phyloP scores from a whole-genome alignment of 306 rosid genomes.

The Crotalaria pallida region DNA sequence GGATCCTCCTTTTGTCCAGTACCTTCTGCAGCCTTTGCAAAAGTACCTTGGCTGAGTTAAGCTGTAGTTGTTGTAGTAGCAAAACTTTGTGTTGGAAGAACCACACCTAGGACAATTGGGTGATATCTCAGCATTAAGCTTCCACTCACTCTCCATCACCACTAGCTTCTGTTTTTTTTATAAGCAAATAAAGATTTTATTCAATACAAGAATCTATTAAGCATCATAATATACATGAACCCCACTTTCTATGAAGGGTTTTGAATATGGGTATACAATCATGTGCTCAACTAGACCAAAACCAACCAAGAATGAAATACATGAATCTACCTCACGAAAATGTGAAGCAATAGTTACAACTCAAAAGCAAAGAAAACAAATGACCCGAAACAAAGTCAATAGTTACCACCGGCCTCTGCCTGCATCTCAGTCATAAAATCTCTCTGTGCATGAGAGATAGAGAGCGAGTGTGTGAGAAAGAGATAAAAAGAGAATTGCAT shows the following conservation, averaged over 20 bases:
- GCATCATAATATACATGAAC: too few species aligned
- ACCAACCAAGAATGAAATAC: too few species aligned
- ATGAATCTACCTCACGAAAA: too few species aligned
- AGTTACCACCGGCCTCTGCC: conserved; percentile 16
- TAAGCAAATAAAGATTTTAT: too few species aligned
- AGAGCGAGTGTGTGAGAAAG: background rate
- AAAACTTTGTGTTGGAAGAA: conserved; percentile 72
- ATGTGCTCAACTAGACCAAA: too few species aligned
- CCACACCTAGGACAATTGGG: conserved; percentile 80
- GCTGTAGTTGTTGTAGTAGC: conserved; percentile 86
- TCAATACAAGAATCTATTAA: too few species aligned
- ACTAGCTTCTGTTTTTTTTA: too few species aligned
- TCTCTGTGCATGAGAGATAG: background rate
- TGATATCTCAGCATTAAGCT: conserved; percentile 50
- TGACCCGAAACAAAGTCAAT: too few species aligned
- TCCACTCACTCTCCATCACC: conserved; percentile 64
- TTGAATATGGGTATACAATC: too few species aligned
- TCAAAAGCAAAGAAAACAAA: too few species aligned
- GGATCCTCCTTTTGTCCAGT: conserved; percentile 87
- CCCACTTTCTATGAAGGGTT: too few species aligned
- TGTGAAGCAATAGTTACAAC: too few species aligned
- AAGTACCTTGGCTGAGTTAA: conserved; percentile 78
- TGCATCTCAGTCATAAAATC: conserved; percentile 27
- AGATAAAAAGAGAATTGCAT: conserved; percentile 18
- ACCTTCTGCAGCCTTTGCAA: conserved; percentile 77